Conservation (phyloP, 2,329 filamentous ascomycete species). For the Pestalotiopsis sp. region DNA sequence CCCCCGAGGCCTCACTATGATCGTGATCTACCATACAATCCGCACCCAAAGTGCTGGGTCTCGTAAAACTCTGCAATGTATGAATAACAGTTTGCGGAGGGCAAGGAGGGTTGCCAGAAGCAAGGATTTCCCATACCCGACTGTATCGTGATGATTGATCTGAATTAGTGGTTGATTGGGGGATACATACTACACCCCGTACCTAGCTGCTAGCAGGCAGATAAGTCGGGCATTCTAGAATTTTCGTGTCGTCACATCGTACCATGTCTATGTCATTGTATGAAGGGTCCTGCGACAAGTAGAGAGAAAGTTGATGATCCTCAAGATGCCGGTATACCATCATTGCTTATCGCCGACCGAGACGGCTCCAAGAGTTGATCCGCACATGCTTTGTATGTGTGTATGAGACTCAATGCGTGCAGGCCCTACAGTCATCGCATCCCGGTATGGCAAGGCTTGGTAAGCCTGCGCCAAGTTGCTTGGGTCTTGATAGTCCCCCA, state of each 20-base stretch:
- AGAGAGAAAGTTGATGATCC: not conserved
- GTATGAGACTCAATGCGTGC: not conserved
- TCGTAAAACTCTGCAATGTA: not conserved
- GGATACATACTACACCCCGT: not conserved
- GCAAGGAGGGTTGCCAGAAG: not conserved
- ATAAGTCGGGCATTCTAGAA: not conserved
- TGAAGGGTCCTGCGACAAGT: not conserved
- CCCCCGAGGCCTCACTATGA: not conserved
- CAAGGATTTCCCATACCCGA: not conserved
- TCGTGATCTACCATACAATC: not conserved
- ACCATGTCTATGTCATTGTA: not conserved
- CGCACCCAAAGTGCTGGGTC: not conserved
- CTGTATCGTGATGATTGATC: not conserved
- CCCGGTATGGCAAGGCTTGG: not conserved
- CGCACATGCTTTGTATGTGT: not conserved
- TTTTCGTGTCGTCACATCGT: not conserved
- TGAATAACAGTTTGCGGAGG: not conserved
- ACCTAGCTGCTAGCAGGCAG: not conserved
- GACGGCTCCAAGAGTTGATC: not conserved
- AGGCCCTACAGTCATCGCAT: not conserved
- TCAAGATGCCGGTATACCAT: not conserved
- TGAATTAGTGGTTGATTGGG: not conserved
- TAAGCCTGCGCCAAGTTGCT: not conserved
- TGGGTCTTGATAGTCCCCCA: not conserved
- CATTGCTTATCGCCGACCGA: not conserved